Conservation (phyloP, 768 basidiomycete species). For the Mycena indigotica region DNA sequence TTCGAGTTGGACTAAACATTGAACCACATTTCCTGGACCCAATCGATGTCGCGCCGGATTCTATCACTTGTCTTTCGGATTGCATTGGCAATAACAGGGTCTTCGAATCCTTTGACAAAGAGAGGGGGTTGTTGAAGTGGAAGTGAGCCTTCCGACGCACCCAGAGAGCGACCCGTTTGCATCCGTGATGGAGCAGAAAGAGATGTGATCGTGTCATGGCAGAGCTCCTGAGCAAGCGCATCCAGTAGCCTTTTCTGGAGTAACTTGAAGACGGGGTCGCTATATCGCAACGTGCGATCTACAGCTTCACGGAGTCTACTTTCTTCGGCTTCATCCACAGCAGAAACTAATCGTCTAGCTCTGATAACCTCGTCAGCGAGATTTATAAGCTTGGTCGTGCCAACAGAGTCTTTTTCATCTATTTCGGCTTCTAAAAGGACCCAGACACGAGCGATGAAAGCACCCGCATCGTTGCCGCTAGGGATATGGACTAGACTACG, state of each 20-base stretch:
- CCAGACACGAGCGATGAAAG: conserved; percentile 67
- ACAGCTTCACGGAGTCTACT: conserved; percentile 58
- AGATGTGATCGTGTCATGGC: conserved; percentile 22
- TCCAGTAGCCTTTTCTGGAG: conserved; percentile 60
- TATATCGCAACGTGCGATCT: conserved; percentile 58
- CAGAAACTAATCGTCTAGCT: conserved; percentile 47
- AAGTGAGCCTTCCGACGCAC: conserved; percentile 7
- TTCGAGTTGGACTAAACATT: conserved; percentile 33
- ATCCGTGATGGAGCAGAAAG: conserved; percentile 27
- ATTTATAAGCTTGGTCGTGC: conserved; percentile 59
- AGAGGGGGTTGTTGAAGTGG: neutral
- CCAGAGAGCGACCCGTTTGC: conserved; percentile 34
- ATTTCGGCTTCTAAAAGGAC: conserved; percentile 62
- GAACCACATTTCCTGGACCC: conserved; percentile 59
- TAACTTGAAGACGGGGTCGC: conserved; percentile 68
- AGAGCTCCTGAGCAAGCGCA: conserved; percentile 37
- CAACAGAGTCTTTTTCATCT: conserved; percentile 36
- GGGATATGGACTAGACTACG: conserved; percentile 55
- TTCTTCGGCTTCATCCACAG: conserved; percentile 43
- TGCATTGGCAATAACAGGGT: conserved; percentile 51
- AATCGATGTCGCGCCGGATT: conserved; percentile 46
- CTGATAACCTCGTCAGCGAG: conserved; percentile 75
- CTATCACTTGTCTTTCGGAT: conserved; percentile 43
- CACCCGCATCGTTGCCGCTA: conserved; percentile 21
- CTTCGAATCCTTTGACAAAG: conserved; percentile 68